These are phyloP conservation scores for Phytophthora kernoviae DNA, from an alignment of 352 stramenopile species.

Conservation along the genomic window DNA sequence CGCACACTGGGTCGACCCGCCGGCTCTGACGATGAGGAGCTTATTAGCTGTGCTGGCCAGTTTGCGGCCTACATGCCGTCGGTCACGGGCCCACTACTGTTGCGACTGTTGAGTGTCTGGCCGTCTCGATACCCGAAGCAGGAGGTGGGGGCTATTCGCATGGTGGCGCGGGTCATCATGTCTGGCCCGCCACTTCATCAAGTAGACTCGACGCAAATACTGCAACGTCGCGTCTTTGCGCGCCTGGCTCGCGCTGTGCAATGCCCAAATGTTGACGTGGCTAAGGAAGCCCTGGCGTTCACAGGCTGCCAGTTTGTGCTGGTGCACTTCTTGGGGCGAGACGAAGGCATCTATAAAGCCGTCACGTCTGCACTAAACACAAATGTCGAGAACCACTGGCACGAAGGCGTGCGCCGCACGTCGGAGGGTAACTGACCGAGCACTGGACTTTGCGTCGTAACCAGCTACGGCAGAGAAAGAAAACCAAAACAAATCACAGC, in stretches of 20 bases:
- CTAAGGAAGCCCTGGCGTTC: slow-evolving; percentile 84
- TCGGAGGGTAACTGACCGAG: slow-evolving; percentile 69
- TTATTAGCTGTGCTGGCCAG: slow-evolving; percentile 82
- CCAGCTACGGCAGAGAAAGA: slow-evolving; percentile 2
- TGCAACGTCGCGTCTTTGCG: slow-evolving; percentile 63
- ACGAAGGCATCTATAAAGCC: slow-evolving; percentile 65
- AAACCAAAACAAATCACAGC: slow-evolving; percentile 1
- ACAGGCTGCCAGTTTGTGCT: slow-evolving; percentile 83
- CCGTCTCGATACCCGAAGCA: slow-evolving; percentile 68
- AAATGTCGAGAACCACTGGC: slow-evolving; percentile 72
- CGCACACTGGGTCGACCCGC: slow-evolving; percentile 77
- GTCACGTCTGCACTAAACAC: slow-evolving; percentile 69
- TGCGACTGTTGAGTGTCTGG: slow-evolving; percentile 64
- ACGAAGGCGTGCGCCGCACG: slow-evolving; percentile 66
- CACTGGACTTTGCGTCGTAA: slow-evolving; percentile 71
- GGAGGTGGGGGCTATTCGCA: slow-evolving; percentile 79
- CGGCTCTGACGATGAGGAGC: slow-evolving; percentile 82
- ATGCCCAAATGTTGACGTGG: slow-evolving; percentile 70
- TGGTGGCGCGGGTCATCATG: slow-evolving; percentile 86
- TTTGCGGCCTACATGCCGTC: slow-evolving; percentile 86
- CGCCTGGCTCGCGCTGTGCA: slow-evolving; percentile 61
- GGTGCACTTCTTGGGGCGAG: slow-evolving; percentile 72
- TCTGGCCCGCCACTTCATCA: slow-evolving; percentile 68
- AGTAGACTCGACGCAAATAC: slow-evolving; percentile 32
- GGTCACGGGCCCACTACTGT: slow-evolving; percentile 53